Evolutionary conservation across 108 stramenopile genomes (phyloP).

Genomic region (Cyclotella sp.): DNA sequence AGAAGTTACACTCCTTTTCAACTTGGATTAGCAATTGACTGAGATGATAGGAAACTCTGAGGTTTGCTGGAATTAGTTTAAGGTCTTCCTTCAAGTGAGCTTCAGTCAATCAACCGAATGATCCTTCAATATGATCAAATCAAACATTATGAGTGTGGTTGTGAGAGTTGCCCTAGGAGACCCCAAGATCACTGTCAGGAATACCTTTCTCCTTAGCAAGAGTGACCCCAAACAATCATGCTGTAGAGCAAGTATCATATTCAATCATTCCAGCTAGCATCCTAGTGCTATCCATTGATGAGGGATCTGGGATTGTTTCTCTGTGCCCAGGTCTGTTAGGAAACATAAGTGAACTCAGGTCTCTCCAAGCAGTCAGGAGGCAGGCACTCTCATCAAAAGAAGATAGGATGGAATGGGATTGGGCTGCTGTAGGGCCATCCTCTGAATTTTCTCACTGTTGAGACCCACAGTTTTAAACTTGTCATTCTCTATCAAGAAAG

Average conservation of each 20-base stretch:
- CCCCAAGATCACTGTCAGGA: too few species aligned
- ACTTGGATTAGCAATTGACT: too few species aligned
- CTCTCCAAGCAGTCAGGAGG: background rate
- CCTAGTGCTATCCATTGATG: background rate
- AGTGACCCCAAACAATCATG: slow-evolving; percentile 5
- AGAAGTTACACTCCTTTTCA: too few species aligned
- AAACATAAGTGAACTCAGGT: background rate
- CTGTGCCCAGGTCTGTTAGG: background rate
- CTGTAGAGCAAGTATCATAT: background rate
- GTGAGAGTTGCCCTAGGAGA: too few species aligned
- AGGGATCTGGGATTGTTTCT: background rate
- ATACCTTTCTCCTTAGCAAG: background rate
- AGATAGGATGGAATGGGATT: background rate
- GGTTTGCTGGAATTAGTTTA: too few species aligned
- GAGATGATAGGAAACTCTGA: too few species aligned
- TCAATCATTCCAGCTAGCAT: background rate
- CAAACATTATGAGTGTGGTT: too few species aligned
- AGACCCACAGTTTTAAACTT: background rate
- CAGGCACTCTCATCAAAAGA: background rate
- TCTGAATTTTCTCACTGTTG: background rate
- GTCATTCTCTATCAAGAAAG: background rate
- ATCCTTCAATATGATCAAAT: too few species aligned
- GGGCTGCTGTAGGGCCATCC: background rate
- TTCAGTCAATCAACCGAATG: too few species aligned
- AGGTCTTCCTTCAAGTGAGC: background rate